These are phyloP conservation scores for Danielia oregonensis DNA, from an alignment of 805 yeast species.

Conservation along the genomic window DNA sequence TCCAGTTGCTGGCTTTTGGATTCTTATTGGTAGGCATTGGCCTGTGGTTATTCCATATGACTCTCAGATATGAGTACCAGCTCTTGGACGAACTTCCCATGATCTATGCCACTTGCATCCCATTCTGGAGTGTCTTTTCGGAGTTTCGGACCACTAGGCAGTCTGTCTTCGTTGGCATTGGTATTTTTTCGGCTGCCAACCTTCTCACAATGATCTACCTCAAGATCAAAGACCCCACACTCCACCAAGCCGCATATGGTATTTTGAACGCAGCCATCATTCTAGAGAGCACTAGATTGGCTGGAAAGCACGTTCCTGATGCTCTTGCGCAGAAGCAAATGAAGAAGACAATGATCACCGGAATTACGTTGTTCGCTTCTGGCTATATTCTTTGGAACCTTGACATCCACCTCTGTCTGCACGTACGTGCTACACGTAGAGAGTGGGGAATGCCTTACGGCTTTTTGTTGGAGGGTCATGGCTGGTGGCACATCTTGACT, in stretches of 20 bases:
- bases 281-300: slow-evolving; percentile 50
- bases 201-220: slow-evolving; percentile 69
- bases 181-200: slow-evolving; percentile 52
- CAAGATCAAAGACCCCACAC: slow-evolving; percentile 72
- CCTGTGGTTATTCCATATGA: slow-evolving; percentile 95
- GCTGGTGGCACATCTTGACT: slow-evolving; percentile 94
- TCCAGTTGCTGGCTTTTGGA: slow-evolving; percentile 68
- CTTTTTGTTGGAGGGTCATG: slow-evolving; percentile 83
- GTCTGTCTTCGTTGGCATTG: slow-evolving; percentile 43
- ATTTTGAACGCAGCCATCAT: slow-evolving; percentile 71
- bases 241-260: slow-evolving; percentile 87
- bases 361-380: slow-evolving; percentile 57
- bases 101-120: slow-evolving; percentile 97
- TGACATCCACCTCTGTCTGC: slow-evolving; percentile 74
- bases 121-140: slow-evolving; percentile 79
- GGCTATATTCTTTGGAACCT: slow-evolving; percentile 89
- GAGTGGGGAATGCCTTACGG: slow-evolving; percentile 80
- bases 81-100: slow-evolving; percentile 93
- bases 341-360: slow-evolving; percentile 52
- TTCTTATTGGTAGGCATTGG: slow-evolving; percentile 91
- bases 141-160: slow-evolving; percentile 44
- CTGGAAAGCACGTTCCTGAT: slow-evolving; percentile 51
- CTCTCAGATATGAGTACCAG: slow-evolving; percentile 84
- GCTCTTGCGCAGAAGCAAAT: slow-evolving; percentile 43
- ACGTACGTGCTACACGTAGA: slow-evolving; percentile 58